phyloP scores from a whole-genome alignment of 2,329 filamentous ascomycete species.

The Cucurbitaria berberidis region DNA sequence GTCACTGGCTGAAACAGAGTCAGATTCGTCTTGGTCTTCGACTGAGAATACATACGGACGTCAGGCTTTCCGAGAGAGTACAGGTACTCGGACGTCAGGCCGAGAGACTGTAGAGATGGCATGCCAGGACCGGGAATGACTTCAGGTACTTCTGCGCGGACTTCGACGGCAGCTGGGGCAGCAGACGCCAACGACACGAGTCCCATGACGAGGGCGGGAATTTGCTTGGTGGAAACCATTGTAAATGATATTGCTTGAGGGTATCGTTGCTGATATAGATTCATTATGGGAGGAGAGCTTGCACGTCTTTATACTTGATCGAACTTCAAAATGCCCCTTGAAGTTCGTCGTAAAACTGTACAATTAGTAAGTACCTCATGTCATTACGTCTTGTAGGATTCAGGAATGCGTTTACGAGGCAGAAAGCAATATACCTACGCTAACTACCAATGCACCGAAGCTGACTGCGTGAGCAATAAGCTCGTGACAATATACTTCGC shows the following conservation, averaged over 20 bases:
- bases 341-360: not conserved
- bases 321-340: not conserved
- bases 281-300: not conserved
- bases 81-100: constrained; percentile 3
- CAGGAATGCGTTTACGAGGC: not conserved
- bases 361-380: not conserved
- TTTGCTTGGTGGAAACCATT: not conserved
- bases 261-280: not conserved
- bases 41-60: not conserved
- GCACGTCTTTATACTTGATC: not conserved
- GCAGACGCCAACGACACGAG: not conserved
- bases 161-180: not conserved
- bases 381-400: not conserved
- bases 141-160: not conserved
- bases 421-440: not conserved
- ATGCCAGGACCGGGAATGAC: constrained; percentile 6
- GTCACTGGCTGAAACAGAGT: not conserved
- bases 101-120: constrained; percentile 9
- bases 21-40: not conserved
- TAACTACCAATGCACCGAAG: too few relatives aligned
- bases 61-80: constrained; percentile 5
- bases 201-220: not conserved
- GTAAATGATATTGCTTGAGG: not conserved
- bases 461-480: not conserved
- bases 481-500: not conserved